These are phyloP conservation scores for Pyrus communis DNA, from an alignment of 306 rosid genomes.

Conservation along the genomic window DNA sequence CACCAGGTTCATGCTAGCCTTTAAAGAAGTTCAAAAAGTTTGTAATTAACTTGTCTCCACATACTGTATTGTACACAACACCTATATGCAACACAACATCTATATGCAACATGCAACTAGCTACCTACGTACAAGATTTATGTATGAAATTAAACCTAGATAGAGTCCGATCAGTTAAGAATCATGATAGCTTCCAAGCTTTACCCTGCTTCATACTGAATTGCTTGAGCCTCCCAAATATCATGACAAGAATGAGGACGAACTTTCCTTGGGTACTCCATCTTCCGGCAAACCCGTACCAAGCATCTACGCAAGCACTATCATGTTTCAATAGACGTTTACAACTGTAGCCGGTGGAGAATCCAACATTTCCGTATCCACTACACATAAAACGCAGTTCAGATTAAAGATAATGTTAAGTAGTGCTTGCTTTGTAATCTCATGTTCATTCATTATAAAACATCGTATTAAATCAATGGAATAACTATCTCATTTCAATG, in stretches of 20 bases:
- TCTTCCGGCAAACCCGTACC: conserved; percentile 46
- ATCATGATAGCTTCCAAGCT: conserved; percentile 36
- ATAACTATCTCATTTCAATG: no score
- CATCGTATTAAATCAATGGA: no score
- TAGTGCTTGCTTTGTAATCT: no score
- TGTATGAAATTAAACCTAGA: neutral
- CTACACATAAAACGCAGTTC: conserved; percentile 21
- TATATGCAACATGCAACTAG: neutral
- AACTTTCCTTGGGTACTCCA: conserved; percentile 51
- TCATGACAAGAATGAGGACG: conserved; percentile 49
- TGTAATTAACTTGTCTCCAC: no score
- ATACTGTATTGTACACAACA: no score
- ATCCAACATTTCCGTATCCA: conserved; percentile 78
- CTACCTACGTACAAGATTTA: neutral
- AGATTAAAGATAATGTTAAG: neutral
- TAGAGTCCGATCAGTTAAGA: neutral
- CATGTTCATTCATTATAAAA: no score
- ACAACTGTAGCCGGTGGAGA: conserved; percentile 63
- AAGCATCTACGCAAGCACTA: conserved; percentile 33
- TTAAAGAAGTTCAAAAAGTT: no score
- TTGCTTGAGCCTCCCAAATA: conserved; percentile 67
- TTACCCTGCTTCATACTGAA: conserved; percentile 42
- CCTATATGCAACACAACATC: no score
- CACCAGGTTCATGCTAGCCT: no score
- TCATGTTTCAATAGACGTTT: conserved; percentile 26